These are phyloP conservation scores for Pyrus pyrifolia DNA, from an alignment of 306 rosid species.

Conservation along the genomic window DNA sequence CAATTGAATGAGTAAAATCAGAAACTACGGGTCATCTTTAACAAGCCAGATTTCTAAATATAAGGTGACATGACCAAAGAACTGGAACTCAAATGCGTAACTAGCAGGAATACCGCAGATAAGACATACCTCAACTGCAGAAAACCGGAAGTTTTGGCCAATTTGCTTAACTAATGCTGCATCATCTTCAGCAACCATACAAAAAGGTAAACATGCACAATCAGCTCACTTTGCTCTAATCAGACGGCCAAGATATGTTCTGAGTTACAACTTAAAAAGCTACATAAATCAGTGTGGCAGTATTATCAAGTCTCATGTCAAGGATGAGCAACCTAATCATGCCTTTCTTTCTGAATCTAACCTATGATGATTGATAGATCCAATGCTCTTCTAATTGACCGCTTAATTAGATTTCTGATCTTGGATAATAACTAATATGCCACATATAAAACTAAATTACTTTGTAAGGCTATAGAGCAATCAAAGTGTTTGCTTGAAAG, in stretches of 20 bases:
- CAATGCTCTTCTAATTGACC: neutral
- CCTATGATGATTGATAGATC: neutral
- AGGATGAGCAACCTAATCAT: neutral
- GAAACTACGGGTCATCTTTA: neutral
- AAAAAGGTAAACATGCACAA: conserved; percentile 4
- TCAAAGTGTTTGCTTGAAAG: neutral
- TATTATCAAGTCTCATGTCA: neutral
- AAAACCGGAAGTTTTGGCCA: conserved; percentile 85
- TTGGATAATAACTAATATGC: neutral
- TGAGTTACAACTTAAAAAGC: neutral
- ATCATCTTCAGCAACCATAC: conserved; percentile 83
- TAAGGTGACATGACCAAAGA: conserved; percentile 5
- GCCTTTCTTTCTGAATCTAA: neutral
- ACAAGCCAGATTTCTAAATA: neutral
- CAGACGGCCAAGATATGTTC: neutral
- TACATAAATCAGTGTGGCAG: neutral
- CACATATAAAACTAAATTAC: neutral
- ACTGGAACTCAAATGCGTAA: conserved; percentile 1
- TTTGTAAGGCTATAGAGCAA: neutral
- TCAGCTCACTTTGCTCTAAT: conserved; percentile 17
- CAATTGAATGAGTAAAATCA: neutral
- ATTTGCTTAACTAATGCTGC: conserved; percentile 61
- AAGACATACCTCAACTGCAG: conserved; percentile 60
- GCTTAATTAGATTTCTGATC: neutral
- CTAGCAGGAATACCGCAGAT: neutral